phyloP scores from a whole-genome alignment of 306 rosid genomes.

The Pyrus bretschneideri region DNA sequence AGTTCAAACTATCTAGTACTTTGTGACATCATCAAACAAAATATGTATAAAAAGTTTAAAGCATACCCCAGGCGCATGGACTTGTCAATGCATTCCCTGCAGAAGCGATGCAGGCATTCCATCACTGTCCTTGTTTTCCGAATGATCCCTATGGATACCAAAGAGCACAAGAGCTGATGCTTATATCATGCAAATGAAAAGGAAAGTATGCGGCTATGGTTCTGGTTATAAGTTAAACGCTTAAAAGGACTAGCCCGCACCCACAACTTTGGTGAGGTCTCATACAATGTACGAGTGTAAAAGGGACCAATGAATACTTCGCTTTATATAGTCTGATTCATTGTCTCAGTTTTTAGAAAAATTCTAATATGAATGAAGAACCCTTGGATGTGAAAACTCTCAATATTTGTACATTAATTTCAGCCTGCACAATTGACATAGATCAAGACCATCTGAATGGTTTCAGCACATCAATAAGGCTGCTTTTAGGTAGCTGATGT shows the following conservation, averaged over 20 bases:
- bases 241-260: not conserved
- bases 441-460: not conserved
- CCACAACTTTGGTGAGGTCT: not conserved
- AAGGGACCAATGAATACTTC: not conserved
- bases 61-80: slow-evolving; percentile 77
- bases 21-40: slow-evolving; percentile 2
- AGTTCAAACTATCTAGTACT: not conserved
- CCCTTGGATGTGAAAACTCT: not conserved
- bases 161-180: not conserved
- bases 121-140: slow-evolving; percentile 75
- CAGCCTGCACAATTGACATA: not conserved
- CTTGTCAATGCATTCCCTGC: slow-evolving; percentile 89
- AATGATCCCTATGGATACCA: slow-evolving; percentile 58
- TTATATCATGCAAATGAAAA: not conserved
- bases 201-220: not conserved
- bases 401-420: not conserved
- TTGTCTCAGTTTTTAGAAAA: not conserved
- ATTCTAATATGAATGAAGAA: not conserved
- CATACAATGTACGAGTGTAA: not conserved
- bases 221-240: not conserved
- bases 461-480: not conserved
- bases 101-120: slow-evolving; percentile 92
- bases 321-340: not conserved
- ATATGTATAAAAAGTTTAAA: not conserved
- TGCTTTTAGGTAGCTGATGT: not conserved